Base-by-base conservation (phyloP, 306 rosid species). In the Adenanthera pavonina region DNA sequence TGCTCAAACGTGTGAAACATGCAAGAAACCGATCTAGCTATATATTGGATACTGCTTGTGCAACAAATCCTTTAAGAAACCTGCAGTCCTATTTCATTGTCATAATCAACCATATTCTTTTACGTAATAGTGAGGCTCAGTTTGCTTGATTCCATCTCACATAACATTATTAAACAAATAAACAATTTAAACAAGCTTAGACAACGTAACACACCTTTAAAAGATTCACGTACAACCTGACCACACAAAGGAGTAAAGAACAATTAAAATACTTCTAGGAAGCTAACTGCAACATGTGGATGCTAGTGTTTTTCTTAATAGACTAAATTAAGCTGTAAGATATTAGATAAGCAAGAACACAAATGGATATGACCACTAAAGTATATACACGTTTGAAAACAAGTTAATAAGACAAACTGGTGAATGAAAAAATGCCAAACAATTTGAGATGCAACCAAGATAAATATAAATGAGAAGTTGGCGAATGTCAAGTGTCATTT, bases 201-300 rank as follows among this genome's bases (percentile, higher is more conserved):
- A 62, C 35, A 81, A 81, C 56, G 36, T 77, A 68, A 85, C 86
- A 83, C 81, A 94, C 97, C 97, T 91, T 85, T 85, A 81, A 89
- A 85, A 81, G 91, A 88, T 82, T 94, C 98, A 86, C 97, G 93
- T 51, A 89, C 72, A 64, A 94, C 92, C 98, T 94, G 95, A 79
- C 76, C 52, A 82, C 64, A 78, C 77, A 89, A 83, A 88, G 57
- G 48, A 84, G 81, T 9, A 51, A 74, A 80, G 77, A 66, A 72
- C 40, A 46, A 72, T 82, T 82, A 82, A 60, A 79, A 84, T 62
- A 72, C 75, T 52, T 65, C 15, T 25, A 80, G 61, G 61, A 43
- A 66, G 73, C 14, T 44, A 49, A 80, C 48, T 66, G 57, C 48
- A 78, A 57, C 48, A 66, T 68, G 71, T 79, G 43, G 75, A 78